Base-by-base conservation (phyloP, 2,329 filamentous ascomycete genomes). In the Penicillium sp. region DNA sequence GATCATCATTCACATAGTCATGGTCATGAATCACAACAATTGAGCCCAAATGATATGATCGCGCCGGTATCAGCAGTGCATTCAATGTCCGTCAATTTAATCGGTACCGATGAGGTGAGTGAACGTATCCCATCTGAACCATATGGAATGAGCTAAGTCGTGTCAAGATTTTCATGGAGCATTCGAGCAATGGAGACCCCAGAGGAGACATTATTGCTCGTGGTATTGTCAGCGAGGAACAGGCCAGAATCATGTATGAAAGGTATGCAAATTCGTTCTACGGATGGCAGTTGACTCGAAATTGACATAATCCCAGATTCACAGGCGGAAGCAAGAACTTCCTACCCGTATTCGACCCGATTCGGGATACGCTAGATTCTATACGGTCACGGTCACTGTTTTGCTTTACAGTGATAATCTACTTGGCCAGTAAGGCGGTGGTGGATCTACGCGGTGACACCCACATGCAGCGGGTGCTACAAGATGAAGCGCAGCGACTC, bases 1-100 rank as follows among this genome's bases (percentile, higher is more conserved):
- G 61, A 68, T 43, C 55, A 63, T 28, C 60, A 60, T 54, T 60
- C 62, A 3, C 60, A 62, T 1, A 66, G 69, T 11, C 60, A 60
- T 54, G 61, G 63, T 4, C 60, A 62, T 1, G 67, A 70, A 10
- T 63, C 64, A 8, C 68, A 70, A 44, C 67, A 70, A 14, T 53
- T 70, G 11, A 70, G 63, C 24, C 66, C 68, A 1, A 67, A 68
- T 47, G 68, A 70, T 44, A 69, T 70, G 68, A 69, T 70, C 35
- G 68, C 68, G 5, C 68, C 68, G 1, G 63, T 61, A 2, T 70
- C 68, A 9, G 66, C 62, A 2, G 63, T 69, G 49, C 68, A 70
- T 50, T 69, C 68, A 1, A 69, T 70, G 68, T 70, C 68, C 9
- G 66, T 70, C 20, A 70, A 69, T 36, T 51, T 70, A 13, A 45